Evolutionary conservation across 2,329 filamentous ascomycete genomes (phyloP).

Genomic region (Septoria linicola): DNA sequence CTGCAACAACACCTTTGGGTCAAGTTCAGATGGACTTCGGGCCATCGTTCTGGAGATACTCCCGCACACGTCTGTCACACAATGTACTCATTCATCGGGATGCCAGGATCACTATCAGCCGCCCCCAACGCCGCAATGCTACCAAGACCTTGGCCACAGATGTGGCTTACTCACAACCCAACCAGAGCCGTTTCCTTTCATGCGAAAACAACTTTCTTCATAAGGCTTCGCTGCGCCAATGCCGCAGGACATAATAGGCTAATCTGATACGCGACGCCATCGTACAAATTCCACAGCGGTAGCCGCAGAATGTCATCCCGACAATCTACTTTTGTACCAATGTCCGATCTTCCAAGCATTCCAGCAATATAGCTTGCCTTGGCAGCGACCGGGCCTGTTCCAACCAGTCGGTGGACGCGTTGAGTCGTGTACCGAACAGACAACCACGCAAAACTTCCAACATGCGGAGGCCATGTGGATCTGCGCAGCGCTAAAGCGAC

Average conservation of each 20-base stretch:
- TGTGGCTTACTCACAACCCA: conserved; percentile 7
- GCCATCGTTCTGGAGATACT: too few relatives aligned
- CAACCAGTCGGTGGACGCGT: conserved; percentile 3
- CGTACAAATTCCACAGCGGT: neutral
- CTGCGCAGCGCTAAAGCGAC: conserved; percentile 1
- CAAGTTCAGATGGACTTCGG: too few relatives aligned
- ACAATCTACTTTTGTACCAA: conserved; percentile 4
- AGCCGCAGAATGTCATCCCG: neutral
- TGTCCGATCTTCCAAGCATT: conserved; percentile 13
- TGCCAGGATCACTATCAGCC: neutral
- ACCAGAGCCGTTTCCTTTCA: neutral
- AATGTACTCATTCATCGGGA: neutral
- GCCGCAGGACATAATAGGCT: conserved; percentile 6
- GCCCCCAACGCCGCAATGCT: too few relatives aligned
- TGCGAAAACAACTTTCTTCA: conserved; percentile 4
- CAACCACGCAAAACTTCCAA: conserved; percentile 2
- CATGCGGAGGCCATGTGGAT: conserved; percentile 8
- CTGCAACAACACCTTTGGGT: neutral
- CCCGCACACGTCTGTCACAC: neutral
- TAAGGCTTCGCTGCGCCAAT: conserved; percentile 12
- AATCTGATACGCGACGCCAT: neutral
- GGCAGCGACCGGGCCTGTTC: neutral
- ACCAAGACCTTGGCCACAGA: conserved; percentile 8
- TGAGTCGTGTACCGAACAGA: neutral
- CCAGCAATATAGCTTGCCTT: conserved; percentile 3